Evolutionary conservation across 2,329 filamentous ascomycete species (phyloP), one percentile per base, ranked within the genome.

Genomic region (Penicillium sp.): DNA sequence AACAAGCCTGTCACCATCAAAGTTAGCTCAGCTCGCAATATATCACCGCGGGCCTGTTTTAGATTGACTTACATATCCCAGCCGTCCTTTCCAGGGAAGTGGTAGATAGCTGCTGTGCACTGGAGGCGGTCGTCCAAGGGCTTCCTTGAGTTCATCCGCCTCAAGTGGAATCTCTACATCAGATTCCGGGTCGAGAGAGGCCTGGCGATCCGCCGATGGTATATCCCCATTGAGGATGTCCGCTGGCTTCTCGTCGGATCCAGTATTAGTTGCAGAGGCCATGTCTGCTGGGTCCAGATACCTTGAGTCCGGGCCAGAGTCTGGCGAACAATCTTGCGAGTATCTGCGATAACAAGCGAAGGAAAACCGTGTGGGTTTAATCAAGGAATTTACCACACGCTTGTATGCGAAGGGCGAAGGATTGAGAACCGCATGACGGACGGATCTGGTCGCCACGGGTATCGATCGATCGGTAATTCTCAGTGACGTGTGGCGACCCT

Each of bases 21-120:
- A 43, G 46, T 11, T 38, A 13, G 22, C 4, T 22, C 27, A 7
- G n/a, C 9, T 16, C 11, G 5, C 9, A 13, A 22, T 9, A 5
- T 4, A 16, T 1, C 3, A 14, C 5, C 13, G 18, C 0, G 11
- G 24, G 6, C 13, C 21, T 14, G 29, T 10, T 14, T 21, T 5
- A 7, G 27, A 7, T 11, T n/a, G 34, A 74, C 87, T 77, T 73
- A 93, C 91, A 81, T 96, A 97, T 54, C 92, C 92, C 57, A 97
- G 71, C 27, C 92, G 83, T 1, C 93, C 93, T 74, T 88, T 91
- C 92, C 92, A 97, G 0, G 92, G 93, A 21, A 97, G 73, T 22
- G 93, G 93, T 18, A 97, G 79, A 66, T 87, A 90, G 60, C 84
- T 84, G 68, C 91, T 96, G 67, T 97, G 89, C 14, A 96, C 86